Conservation (phyloP, 768 basidiomycete species). For the Podaxis pistillaris region DNA sequence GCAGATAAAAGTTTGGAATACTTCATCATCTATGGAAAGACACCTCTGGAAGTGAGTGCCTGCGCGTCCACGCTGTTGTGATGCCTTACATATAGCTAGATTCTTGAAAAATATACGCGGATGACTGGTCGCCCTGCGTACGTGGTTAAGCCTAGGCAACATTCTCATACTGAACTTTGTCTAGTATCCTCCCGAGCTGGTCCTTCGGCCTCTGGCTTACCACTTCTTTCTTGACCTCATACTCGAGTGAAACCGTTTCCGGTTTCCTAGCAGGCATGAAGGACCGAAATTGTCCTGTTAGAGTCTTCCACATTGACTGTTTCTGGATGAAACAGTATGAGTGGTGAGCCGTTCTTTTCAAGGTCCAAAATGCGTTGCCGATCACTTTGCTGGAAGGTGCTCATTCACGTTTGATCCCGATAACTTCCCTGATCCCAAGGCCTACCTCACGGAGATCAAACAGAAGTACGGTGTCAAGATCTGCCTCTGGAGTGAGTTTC, state of each 20-base stretch:
- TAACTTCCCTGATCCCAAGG: constrained; percentile 70
- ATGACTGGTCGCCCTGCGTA: constrained; percentile 65
- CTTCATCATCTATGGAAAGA: constrained; percentile 68
- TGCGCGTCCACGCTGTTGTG: not conserved
- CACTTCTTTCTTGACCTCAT: constrained; percentile 73
- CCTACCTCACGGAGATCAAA: constrained; percentile 61
- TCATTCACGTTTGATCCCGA: constrained; percentile 78
- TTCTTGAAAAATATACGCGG: constrained; percentile 58
- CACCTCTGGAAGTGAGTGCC: constrained; percentile 55
- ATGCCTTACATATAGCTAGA: constrained; percentile 29
- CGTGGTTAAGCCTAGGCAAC: constrained; percentile 12
- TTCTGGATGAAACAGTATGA: constrained; percentile 77
- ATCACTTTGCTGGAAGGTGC: constrained; percentile 43
- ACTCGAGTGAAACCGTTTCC: constrained; percentile 66
- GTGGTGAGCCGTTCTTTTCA: constrained; percentile 38
- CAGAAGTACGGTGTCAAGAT: constrained; percentile 65
- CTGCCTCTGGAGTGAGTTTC: constrained; percentile 63
- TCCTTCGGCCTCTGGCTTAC: constrained; percentile 78
- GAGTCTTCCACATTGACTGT: constrained; percentile 76
- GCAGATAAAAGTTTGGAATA: constrained; percentile 65
- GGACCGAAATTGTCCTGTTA: constrained; percentile 57
- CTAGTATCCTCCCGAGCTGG: constrained; percentile 66
- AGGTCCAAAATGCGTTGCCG: constrained; percentile 12
- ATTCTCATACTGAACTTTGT: constrained; percentile 23
- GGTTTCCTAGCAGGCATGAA: constrained; percentile 72